A percentile compares a stretch with the other conserved stretches of the same genome.
These are phyloP conservation scores for Austroboletus novae-zelandiae DNA, from an alignment of 1,284 basidiomycete genomes.

Conservation along the genomic window DNA sequence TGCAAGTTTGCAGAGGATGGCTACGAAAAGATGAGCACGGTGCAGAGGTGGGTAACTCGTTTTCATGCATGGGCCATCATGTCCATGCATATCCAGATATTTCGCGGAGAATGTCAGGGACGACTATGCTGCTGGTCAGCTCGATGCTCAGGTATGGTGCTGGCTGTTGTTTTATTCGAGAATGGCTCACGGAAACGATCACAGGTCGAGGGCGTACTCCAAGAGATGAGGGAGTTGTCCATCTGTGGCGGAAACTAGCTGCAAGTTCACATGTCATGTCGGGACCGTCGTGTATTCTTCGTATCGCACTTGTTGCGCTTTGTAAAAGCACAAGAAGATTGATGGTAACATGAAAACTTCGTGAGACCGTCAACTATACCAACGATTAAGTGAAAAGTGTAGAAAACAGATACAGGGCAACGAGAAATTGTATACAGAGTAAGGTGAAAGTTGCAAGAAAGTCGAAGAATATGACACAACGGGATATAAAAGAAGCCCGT, in stretches of 20 bases:
- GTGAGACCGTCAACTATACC: constrained; percentile 20
- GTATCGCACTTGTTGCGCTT: background rate
- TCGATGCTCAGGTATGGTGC: constrained; percentile 81
- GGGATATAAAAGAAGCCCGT: constrained; percentile 6
- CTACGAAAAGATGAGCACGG: constrained; percentile 96
- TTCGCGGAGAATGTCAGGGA: constrained; percentile 89
- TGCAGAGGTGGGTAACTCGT: constrained; percentile 69
- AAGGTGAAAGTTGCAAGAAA: constrained; percentile 11
- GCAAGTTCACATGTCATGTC: background rate
- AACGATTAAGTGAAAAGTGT: constrained; percentile 13
- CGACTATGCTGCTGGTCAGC: constrained; percentile 94
- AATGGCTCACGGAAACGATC: constrained; percentile 4
- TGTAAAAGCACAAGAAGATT: constrained; percentile 7
- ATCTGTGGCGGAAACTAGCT: constrained; percentile 71
- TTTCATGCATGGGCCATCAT: constrained; percentile 1
- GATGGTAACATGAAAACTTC: constrained; percentile 15
- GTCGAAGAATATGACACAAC: constrained; percentile 12
- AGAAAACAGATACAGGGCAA: constrained; percentile 3
- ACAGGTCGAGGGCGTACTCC: constrained; percentile 85
- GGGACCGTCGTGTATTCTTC: constrained; percentile 10
- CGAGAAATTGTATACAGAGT: constrained; percentile 20
- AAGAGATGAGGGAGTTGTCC: constrained; percentile 94
- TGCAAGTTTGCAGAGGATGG: constrained; percentile 96
- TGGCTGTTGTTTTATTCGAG: background rate
- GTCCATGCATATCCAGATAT: constrained; percentile 51